phyloP scores from a whole-genome alignment of 805 yeast genomes.

The Lachancea quebecensis region DNA sequence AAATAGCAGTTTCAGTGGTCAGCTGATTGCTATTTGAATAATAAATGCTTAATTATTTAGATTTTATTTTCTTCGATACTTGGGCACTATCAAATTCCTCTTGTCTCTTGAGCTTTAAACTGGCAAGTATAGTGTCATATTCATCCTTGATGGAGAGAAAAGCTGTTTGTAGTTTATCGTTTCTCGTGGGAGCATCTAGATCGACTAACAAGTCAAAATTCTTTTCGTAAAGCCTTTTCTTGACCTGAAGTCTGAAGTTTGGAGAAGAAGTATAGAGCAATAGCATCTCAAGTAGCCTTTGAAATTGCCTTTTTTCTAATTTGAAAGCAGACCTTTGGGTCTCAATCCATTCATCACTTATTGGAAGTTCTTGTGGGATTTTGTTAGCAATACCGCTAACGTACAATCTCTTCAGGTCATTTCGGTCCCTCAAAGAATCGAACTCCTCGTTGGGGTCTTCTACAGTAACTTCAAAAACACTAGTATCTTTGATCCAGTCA shows the following conservation, averaged over 20 bases:
- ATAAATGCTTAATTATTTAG: neutral
- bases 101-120: slow-evolving; percentile 12
- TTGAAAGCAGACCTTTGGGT: slow-evolving; percentile 40
- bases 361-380: slow-evolving; percentile 25
- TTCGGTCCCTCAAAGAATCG: slow-evolving; percentile 82
- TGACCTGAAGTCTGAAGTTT: slow-evolving; percentile 50
- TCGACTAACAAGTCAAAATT: slow-evolving; percentile 72
- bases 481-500: slow-evolving; percentile 46
- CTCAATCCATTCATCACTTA: slow-evolving; percentile 35
- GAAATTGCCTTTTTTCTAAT: slow-evolving; percentile 71
- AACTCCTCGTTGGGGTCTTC: slow-evolving; percentile 93
- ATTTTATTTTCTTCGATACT: neutral
- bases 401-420: slow-evolving; percentile 54
- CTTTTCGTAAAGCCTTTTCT: slow-evolving; percentile 66
- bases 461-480: slow-evolving; percentile 67
- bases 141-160: slow-evolving; percentile 63
- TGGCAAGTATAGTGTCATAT: slow-evolving; percentile 50
- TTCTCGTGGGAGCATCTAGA: slow-evolving; percentile 54
- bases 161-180: slow-evolving; percentile 70
- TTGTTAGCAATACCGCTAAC: slow-evolving; percentile 29
- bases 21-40: too few species aligned
- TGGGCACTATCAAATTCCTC: neutral
- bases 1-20: too few species aligned
- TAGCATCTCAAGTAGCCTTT: slow-evolving; percentile 71
- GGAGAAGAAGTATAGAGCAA: slow-evolving; percentile 37